phyloP scores from a whole-genome alignment of 164 flowering plant genomes.

The Cinnamomum micranthum region DNA sequence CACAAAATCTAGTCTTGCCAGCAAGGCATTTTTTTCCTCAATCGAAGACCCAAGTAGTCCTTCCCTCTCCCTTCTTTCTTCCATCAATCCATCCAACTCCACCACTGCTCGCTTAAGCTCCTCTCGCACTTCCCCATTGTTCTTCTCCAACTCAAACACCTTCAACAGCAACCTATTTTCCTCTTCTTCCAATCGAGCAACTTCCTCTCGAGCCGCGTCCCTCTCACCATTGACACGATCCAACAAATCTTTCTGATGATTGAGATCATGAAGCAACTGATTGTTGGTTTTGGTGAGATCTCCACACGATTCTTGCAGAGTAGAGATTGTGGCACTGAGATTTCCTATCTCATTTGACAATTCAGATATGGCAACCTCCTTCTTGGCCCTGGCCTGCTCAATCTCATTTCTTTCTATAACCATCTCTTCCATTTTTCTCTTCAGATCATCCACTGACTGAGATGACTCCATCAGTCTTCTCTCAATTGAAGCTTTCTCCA shows the following conservation, averaged over 20 bases:
- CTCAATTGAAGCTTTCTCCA: slow-evolving; percentile 24
- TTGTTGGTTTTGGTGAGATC: background rate
- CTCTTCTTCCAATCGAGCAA: slow-evolving; percentile 11
- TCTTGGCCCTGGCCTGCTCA: slow-evolving; percentile 29
- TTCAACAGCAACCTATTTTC: background rate
- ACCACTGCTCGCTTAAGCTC: background rate
- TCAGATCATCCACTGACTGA: slow-evolving; percentile 26
- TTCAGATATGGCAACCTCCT: slow-evolving; percentile 16
- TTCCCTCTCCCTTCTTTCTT: slow-evolving; percentile 8
- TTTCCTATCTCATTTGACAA: slow-evolving; percentile 25
- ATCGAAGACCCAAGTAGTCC: background rate
- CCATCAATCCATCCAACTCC: background rate
- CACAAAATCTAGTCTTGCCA: slow-evolving; percentile 22
- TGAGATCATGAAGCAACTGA: background rate
- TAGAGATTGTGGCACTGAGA: background rate
- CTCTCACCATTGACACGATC: slow-evolving; percentile 1
- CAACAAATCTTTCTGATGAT: background rate
- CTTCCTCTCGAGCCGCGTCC: slow-evolving; percentile 15
- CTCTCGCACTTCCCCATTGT: background rate
- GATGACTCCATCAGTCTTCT: slow-evolving; percentile 20
- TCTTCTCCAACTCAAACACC: background rate
- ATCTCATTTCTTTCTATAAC: slow-evolving; percentile 32
- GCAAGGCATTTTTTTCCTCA: slow-evolving; percentile 29
- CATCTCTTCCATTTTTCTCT: slow-evolving; percentile 27
- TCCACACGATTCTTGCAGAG: too few species aligned